Base-by-base conservation (phyloP, 306 rosid genomes). In the Pachyrhizus erosus region DNA sequence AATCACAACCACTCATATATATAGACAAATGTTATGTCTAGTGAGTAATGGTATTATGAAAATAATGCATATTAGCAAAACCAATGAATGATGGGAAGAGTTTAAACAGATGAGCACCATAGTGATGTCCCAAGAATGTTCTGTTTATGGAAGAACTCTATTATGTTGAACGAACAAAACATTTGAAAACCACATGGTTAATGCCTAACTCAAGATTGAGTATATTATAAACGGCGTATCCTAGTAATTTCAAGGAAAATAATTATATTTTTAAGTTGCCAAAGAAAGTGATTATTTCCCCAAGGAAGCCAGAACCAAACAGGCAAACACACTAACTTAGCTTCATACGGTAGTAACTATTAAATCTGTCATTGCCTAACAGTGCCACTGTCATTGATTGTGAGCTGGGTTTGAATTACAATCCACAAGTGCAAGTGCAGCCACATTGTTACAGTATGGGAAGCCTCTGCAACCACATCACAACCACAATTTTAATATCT, bases 201-300 rank as follows among this genome's bases (percentile, higher is more conserved):
- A 76, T 11, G 54, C 23, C 5, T 37, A 26, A 52, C 76, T 68
- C 29, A 14, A 75, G 20, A 10, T 64, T 64, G 70, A 51, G 23
- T 20, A 42, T 18, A 75, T 29, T 67, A 82, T 11, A 54, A 68
- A 72, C 42, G 17, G 52, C 43, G 66, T 55, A 31, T 68, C 86
- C 65, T 42, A 67, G 67, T 42, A 54, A 52, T 73, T 71, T 51
- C 29, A 60, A 40, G 60, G 72, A 34, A 66, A 34, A 34, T 8
- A 37, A 18, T n/a, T 5, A 17, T 9, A n/a, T 57, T 29, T 65
- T 66, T 31, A 17, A 2, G 24, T n/a, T 9, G 13, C 23, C 11
- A 5, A 34, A n/a, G 17, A 64, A 65, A 34, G 72, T 34, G 12
- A 66, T 66, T 18, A 34, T 34, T 66, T 34, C 0, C 7, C n/a